phyloP scores from a whole-genome alignment of 2,329 filamentous ascomycete genomes.

The Colletotrichum neosansevieriae region DNA sequence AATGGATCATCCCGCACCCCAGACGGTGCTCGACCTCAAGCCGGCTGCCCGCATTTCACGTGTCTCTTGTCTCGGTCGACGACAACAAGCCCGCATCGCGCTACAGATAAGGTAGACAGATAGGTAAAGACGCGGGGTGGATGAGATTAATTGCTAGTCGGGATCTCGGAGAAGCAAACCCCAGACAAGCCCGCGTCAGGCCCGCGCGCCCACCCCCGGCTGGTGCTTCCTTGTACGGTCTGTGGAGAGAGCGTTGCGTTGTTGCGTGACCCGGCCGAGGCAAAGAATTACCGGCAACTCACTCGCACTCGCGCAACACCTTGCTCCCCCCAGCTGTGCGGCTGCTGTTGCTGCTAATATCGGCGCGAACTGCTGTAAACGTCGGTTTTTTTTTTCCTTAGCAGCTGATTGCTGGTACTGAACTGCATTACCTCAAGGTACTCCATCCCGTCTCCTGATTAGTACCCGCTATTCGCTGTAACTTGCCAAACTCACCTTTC shows the following conservation, averaged over 20 bases:
- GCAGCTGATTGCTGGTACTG: slow-evolving; percentile 36
- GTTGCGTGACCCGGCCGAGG: slow-evolving; percentile 38
- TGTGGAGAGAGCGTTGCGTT: slow-evolving; percentile 29
- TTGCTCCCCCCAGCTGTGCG: not conserved
- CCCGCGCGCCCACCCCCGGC: slow-evolving; percentile 29
- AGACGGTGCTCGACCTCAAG: not conserved
- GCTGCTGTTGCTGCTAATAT: slow-evolving; percentile 19
- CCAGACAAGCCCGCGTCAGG: slow-evolving; percentile 38
- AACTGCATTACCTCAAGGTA: slow-evolving; percentile 1
- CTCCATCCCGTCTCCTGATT: slow-evolving; percentile 3
- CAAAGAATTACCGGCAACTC: slow-evolving; percentile 34
- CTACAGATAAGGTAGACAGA: too few species aligned
- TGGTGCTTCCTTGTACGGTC: not conserved
- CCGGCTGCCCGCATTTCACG: slow-evolving; percentile 35
- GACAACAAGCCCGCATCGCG: slow-evolving; percentile 3
- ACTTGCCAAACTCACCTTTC: slow-evolving; percentile 18
- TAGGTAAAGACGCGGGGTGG: slow-evolving; percentile 38
- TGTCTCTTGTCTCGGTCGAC: slow-evolving; percentile 30
- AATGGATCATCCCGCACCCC: slow-evolving; percentile 8
- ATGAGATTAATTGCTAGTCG: slow-evolving; percentile 26
- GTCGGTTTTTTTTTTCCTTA: not conserved
- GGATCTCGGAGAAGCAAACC: slow-evolving; percentile 37
- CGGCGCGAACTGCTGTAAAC: slow-evolving; percentile 20
- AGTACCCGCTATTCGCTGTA: slow-evolving; percentile 26
- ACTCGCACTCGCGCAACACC: slow-evolving; percentile 24